Conservation (phyloP, 306 rosid genomes). For the Mimosa bimucronata region DNA sequence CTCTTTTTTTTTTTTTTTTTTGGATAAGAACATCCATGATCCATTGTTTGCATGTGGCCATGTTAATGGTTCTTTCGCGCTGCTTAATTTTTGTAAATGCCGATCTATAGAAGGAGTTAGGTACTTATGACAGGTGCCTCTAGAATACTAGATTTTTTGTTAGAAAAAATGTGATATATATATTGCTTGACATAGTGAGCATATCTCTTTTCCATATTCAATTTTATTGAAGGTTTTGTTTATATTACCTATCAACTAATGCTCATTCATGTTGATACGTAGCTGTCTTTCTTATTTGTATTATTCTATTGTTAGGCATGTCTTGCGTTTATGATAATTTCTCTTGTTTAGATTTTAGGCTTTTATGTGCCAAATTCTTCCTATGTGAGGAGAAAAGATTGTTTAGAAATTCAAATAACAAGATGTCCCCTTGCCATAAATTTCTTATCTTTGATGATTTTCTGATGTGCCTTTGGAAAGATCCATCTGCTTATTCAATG, state of each 20-base stretch:
- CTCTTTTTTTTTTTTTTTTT: neutral
- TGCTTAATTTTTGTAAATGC: neutral
- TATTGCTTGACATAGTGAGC: constrained; percentile 18
- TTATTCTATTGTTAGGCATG: neutral
- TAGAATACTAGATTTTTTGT: neutral
- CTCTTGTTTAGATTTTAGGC: neutral
- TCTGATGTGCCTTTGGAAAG: constrained; percentile 13
- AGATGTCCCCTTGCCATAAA: neutral
- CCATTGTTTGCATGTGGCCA: constrained; percentile 5
- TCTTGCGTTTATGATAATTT: neutral
- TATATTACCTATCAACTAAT: constrained; percentile 10
- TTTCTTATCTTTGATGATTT: constrained; percentile 12
- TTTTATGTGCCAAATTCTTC: neutral
- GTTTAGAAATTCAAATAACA: neutral
- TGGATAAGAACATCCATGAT: too few relatives aligned
- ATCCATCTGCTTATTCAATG: neutral
- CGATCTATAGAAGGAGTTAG: constrained; percentile 7
- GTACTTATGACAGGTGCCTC: neutral
- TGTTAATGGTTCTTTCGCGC: neutral
- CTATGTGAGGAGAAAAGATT: neutral
- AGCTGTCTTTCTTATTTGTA: constrained; percentile 9
- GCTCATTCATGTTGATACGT: neutral
- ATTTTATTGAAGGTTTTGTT: neutral
- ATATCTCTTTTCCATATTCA: neutral
- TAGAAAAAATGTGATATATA: neutral